Base-by-base conservation (phyloP, 805 yeast genomes). In the Candida ortonii region DNA sequence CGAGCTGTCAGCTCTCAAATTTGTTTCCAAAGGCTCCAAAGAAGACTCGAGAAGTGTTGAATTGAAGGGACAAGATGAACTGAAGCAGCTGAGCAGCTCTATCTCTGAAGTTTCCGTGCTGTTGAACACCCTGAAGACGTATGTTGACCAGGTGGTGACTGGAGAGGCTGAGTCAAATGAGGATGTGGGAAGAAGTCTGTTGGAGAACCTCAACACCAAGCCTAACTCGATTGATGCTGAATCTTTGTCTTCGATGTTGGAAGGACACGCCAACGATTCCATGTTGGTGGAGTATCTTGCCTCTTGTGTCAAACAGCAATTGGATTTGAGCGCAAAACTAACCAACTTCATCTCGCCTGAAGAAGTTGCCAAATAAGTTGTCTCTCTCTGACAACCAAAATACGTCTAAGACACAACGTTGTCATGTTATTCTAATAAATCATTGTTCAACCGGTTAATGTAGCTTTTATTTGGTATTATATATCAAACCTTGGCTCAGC, bases 201-300 rank as follows among this genome's bases (percentile, higher is more conserved):
- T 81, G 56, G 68, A 78, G 46, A 71, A 65, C 39, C 69, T 80
- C 57, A 68, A 68, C 49, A 65, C 65, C 48, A 73, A 70, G 48
- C 74, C 79, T 43, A 65, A 69, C 38, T 68, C 76, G 38, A 57
- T 68, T 42, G 68, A 74, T 43, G 50, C 68, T 43, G 76, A 72
- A 28, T 69, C 70, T 32, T 67, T 83, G 50, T 76, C 74, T 53
- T 61, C 68, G 44, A 70, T 78, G 43, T 78, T 85, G 69, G 77
- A 76, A 55, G 70, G 74, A 22, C 88, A 84, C 57, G 68, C 80
- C 55, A 87, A 84, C 59, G 95, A 87, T 52, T 78, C 86, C 26
- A 69, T 84, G 42, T 76, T 86, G 78, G 73, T 87, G 44, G 90
- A 84, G 56, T 84, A 81, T 56, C 71, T 87, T 61, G 81, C 95